A percentile compares a stretch with the other conserved stretches of the same genome.
These are phyloP conservation scores for Petunia hybrid DNA, from an alignment of 305 asterid genomes.

Conservation along the genomic window DNA sequence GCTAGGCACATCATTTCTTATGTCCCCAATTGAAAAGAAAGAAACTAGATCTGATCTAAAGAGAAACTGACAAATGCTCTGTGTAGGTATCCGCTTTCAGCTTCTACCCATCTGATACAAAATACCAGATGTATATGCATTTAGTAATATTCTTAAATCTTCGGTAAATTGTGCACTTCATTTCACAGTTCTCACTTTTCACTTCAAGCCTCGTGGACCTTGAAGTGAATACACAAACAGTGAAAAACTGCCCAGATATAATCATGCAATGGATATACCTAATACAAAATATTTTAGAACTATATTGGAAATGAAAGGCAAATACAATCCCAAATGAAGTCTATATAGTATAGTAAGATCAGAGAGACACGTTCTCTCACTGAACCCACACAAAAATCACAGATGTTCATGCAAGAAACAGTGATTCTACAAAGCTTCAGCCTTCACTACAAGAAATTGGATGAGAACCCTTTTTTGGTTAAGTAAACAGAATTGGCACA, in stretches of 20 bases:
- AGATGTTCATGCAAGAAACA: conserved; percentile 8
- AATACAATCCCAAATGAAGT: conserved; percentile 24
- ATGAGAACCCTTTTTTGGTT: neutral
- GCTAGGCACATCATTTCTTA: too few species aligned
- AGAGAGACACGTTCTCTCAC: neutral
- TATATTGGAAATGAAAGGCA: neutral
- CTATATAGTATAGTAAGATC: conserved; percentile 24
- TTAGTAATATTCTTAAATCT: too few species aligned
- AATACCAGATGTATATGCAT: too few species aligned
- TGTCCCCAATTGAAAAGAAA: too few species aligned
- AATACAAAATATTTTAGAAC: neutral
- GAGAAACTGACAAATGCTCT: too few species aligned
- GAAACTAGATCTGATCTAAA: too few species aligned
- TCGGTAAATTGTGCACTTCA: too few species aligned
- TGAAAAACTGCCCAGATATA: conserved; percentile 14
- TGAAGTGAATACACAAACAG: too few species aligned
- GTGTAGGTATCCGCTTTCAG: too few species aligned
- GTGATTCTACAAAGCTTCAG: conserved; percentile 10
- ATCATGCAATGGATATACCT: conserved; percentile 10
- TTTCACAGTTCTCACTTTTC: too few species aligned
- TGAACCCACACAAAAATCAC: neutral
- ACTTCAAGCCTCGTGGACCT: too few species aligned
- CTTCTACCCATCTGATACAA: too few species aligned
- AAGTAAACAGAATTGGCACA: neutral
- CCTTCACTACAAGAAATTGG: conserved; percentile 29